Conservation (phyloP, 2,329 filamentous ascomycete species). For the Emmonsiellopsis sp. region DNA sequence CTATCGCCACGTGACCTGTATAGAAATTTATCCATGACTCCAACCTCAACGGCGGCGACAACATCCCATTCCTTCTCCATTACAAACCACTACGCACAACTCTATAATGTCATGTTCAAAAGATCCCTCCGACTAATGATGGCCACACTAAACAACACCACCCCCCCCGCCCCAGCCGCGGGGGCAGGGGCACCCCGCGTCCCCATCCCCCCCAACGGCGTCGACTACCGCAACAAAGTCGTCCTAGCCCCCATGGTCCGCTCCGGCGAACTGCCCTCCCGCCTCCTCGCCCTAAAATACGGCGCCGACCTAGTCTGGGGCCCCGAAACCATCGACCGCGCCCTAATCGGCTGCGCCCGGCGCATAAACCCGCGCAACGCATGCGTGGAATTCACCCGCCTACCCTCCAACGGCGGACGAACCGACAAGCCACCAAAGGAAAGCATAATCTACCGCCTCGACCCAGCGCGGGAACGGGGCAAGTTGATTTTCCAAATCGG, state of each 20-base stretch:
- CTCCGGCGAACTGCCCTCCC: slow-evolving; percentile 88
- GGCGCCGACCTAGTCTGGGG: slow-evolving; percentile 97
- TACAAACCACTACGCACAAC: neutral
- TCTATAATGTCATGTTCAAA: slow-evolving; percentile 31
- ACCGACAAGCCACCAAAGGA: slow-evolving; percentile 35
- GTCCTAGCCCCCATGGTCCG: slow-evolving; percentile 97
- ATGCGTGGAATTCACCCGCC: slow-evolving; percentile 76
- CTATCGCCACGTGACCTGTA: slow-evolving; percentile 14
- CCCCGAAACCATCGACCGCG: slow-evolving; percentile 86
- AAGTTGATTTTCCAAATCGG: slow-evolving; percentile 87
- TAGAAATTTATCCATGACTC: neutral
- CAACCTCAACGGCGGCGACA: neutral
- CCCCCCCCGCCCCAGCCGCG: neutral
- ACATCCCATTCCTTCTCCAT: no score
- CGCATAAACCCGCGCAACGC: slow-evolving; percentile 65
- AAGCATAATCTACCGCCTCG: slow-evolving; percentile 74
- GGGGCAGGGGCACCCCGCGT: slow-evolving; percentile 48
- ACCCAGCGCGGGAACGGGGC: slow-evolving; percentile 65
- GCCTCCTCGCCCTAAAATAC: slow-evolving; percentile 82
- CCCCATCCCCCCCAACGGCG: slow-evolving; percentile 76
- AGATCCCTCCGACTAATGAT: slow-evolving; percentile 44
- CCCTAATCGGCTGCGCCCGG: slow-evolving; percentile 79
- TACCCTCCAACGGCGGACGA: slow-evolving; percentile 58
- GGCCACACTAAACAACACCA: slow-evolving; percentile 29
- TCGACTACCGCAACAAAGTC: slow-evolving; percentile 88